Base-by-base conservation (phyloP, 2,329 filamentous ascomycete species). In the Gnomoniopsis sp. region DNA sequence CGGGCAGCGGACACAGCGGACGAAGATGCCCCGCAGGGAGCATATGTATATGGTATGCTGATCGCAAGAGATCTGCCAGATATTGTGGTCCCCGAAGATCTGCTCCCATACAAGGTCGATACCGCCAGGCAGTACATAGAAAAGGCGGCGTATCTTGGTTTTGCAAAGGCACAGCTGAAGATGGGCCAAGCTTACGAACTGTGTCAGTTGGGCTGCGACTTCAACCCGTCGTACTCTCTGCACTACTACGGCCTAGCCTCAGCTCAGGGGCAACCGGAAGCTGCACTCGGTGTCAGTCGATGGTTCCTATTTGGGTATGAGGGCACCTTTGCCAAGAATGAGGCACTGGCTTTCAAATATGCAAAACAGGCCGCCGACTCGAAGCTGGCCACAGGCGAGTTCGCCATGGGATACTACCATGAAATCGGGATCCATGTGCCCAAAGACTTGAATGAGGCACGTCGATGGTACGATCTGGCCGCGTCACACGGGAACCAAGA, bases 301-400 rank as follows among this genome's bases (percentile, higher is more conserved):
- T 99, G 95, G 95, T 99, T 98, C 70, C 81, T 99, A 30, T 98
- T 96, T 68, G 95, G 95, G 2, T 93, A 95, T 64, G 93, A 98
- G 65, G 89, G 88, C 22, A 82, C 96, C 7, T 97, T 99, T 69
- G 85, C 90, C 61, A 98, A 98, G 80, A 98, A 97, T 68, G 95
- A 99, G 74, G 89, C 93, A 70, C 77, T 98, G 51, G 93, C 95
- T 7, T 99, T 90, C 74, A 88, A 86, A 53, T 98, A 96, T 69
- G 95, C 95, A 1, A 86, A 93, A 66, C 85, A 93, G 65, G 95
- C 95, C 12, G 93, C 95, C 10, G 80, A 85, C 53, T 84, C 87
- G 43, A 92, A 92, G 57, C 81, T 98, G 51, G 82, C 91, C 0
- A 98, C 93, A 0, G 95, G 93, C 51, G 92, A 98, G 72, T 99